Base-by-base conservation (phyloP, 1,139 yeast species). In the Scheffersomyces insectosa region DNA sequence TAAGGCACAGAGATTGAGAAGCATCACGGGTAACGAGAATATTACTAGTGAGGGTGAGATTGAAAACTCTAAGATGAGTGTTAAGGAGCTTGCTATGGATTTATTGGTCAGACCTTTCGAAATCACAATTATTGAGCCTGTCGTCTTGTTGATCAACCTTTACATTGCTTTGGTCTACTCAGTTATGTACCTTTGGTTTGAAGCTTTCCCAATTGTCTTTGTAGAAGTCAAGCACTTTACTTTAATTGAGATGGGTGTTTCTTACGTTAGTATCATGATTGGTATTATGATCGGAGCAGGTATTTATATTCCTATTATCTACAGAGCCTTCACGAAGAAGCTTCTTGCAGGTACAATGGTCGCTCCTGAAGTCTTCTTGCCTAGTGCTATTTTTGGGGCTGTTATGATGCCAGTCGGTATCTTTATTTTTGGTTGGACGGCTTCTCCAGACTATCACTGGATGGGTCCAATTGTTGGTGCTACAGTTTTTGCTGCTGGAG, bases 201-300 rank as follows among this genome's bases (percentile, higher is more conserved):
- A 50, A 41, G 55, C 52, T 1, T 51, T 48, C 47, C 55, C 55
- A 4, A 45, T 51, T 20, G 50, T 51, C 20, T 51, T 51, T 31
- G 27, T 28, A 25, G 43, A 44, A 14, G 33, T 42, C 28, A 42
- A 47, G 37, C 42, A 43, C 38, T 51, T 51, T 39, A 43, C 51
- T 3, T 38, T 49, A 38, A 41, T 51, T 8, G 45, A 44, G 25
- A 41, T 45, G 46, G 55, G 55, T 16, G 50, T 48, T 3, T 41
- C 49, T 13, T 51, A 45, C 33, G 35, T 40, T 11, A 31, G 46
- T 12, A 41, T 51, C 27, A 43, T 48, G 39, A 40, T 50, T 10
- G 55, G 55, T 16, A 42, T 51, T 28, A 20, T 45, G 11, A 31
- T 25, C 11, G 51, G 51, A 8, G 44, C 50, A 3, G 29, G 31